A percentile compares a stretch with the other conserved stretches of the same genome.
Conservation (phyloP, 1,139 yeast genomes). For the Pneumocystis wakefieldiae region DNA sequence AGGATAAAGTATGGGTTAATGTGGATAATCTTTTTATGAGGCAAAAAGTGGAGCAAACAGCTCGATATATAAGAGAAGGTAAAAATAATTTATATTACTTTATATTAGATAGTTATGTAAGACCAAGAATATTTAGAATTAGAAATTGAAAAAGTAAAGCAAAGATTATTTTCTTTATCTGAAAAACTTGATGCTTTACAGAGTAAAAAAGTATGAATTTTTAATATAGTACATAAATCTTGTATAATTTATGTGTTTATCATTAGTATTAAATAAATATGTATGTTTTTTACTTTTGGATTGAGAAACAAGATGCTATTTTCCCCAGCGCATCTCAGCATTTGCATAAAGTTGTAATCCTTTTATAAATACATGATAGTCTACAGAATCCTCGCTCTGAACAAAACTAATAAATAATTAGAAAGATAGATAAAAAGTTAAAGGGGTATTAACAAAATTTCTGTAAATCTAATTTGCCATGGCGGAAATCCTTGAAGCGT, state of each 20-base stretch:
- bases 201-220: background rate
- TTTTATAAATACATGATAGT: conserved; percentile 1
- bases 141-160: background rate
- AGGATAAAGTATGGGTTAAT: background rate
- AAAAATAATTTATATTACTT: background rate
- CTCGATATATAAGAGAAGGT: background rate
- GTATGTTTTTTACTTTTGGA: no score
- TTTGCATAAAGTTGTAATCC: conserved; percentile 3
- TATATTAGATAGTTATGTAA: background rate
- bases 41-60: background rate
- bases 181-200: background rate
- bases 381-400: background rate
- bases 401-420: conserved; percentile 4
- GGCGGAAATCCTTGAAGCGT: conserved; percentile 95
- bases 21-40: background rate
- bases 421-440: background rate
- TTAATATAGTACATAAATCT: background rate
- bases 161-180: background rate
- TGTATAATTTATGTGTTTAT: background rate
- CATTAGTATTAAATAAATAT: background rate
- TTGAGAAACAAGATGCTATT: background rate
- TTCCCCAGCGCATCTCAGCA: conserved; percentile 11
- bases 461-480: conserved; percentile 87
- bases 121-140: background rate
- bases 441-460: conserved; percentile 37